A percentile compares a stretch with the other conserved stretches of the same genome.
phyloP scores from a whole-genome alignment of 1,284 basidiomycete genomes.

The Ustilago vetiveriae region DNA sequence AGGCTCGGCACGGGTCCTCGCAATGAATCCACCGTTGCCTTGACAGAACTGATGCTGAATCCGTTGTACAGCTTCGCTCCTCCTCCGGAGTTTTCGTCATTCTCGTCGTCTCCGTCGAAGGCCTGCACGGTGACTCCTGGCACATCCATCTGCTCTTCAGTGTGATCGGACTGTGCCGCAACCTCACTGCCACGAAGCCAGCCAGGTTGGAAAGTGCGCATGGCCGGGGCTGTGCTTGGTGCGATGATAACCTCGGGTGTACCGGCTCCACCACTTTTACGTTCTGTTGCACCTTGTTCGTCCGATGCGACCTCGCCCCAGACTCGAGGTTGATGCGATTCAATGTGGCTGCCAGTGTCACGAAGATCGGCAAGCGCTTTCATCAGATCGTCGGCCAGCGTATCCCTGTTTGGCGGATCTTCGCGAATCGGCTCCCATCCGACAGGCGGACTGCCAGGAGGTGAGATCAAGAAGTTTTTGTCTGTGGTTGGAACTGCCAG shows the following conservation, averaged over 20 bases:
- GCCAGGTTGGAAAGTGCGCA: constrained; percentile 21
- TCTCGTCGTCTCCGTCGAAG: constrained; percentile 40
- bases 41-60: constrained; percentile 59
- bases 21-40: constrained; percentile 62
- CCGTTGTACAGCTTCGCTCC: constrained; percentile 40
- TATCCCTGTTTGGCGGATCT: constrained; percentile 86
- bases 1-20: constrained; percentile 25
- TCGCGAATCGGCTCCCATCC: constrained; percentile 94
- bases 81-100: constrained; percentile 3
- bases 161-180: neutral
- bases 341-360: constrained; percentile 50
- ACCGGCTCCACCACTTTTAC: constrained; percentile 16
- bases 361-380: constrained; percentile 59
- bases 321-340: constrained; percentile 35
- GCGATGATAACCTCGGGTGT: constrained; percentile 43
- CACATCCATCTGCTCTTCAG: constrained; percentile 32
- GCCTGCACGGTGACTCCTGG: constrained; percentile 60
- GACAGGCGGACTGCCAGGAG: constrained; percentile 95
- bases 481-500: constrained; percentile 74
- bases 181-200: constrained; percentile 17
- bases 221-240: constrained; percentile 20
- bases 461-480: constrained; percentile 96
- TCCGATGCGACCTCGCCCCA: constrained; percentile 15
- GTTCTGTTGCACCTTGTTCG: neutral
- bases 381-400: constrained; percentile 90